Conservation (phyloP, 768 basidiomycete genomes). For the Kwoniella sp. region DNA sequence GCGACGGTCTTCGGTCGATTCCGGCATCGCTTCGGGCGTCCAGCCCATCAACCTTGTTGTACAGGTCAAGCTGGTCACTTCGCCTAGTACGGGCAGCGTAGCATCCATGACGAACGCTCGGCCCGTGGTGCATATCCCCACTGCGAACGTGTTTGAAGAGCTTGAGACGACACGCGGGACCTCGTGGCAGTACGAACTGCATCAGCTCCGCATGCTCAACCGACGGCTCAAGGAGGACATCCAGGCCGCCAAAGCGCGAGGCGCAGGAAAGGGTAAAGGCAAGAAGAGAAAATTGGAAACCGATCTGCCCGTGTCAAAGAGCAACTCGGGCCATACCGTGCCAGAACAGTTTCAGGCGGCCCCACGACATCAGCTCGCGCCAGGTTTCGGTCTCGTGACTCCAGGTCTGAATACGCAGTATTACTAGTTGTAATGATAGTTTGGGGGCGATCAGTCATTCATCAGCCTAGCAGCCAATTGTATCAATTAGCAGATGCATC, state of each 20-base stretch:
- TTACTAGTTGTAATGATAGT: conserved; percentile 10
- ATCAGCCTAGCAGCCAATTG: too few relatives aligned
- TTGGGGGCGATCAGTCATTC: too few relatives aligned
- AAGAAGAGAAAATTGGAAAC: conserved; percentile 25
- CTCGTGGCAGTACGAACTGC: conserved; percentile 91
- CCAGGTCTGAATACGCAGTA: conserved; percentile 20
- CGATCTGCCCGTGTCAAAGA: not conserved
- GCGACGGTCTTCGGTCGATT: conserved; percentile 4
- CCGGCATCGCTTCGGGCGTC: conserved; percentile 4
- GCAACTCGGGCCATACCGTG: not conserved
- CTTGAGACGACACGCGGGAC: conserved; percentile 64
- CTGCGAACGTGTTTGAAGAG: conserved; percentile 66
- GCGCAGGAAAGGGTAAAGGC: conserved; percentile 22
- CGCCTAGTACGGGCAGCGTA: not conserved
- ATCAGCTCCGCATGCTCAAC: conserved; percentile 73
- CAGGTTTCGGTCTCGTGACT: conserved; percentile 44
- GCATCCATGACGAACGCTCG: conserved; percentile 20
- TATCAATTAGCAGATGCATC: too few relatives aligned
- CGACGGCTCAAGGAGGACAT: conserved; percentile 63
- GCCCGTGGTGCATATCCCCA: conserved; percentile 31
- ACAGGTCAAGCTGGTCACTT: conserved; percentile 39
- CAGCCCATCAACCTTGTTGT: conserved; percentile 38
- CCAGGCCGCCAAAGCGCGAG: conserved; percentile 20
- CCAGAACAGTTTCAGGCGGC: conserved; percentile 32
- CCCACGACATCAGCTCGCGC: conserved; percentile 47